Conservation (phyloP, 2,329 filamentous ascomycete genomes). For the Aspergillus piperis region DNA sequence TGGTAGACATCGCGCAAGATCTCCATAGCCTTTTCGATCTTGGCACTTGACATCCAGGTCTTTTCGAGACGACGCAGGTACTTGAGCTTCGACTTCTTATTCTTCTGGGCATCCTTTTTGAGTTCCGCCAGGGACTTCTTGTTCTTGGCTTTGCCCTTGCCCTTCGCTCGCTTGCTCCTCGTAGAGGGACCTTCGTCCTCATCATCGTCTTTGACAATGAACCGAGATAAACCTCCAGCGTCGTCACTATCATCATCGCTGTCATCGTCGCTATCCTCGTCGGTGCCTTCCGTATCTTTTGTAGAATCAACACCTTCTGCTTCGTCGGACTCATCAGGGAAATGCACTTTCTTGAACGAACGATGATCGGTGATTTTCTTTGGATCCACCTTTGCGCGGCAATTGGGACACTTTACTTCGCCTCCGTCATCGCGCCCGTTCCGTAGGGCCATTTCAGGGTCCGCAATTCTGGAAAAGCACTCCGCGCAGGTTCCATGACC, state of each 20-base stretch:
- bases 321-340: constrained; percentile 53
- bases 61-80: constrained; percentile 71
- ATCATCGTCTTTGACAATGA: constrained; percentile 31
- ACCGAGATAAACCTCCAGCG: constrained; percentile 22
- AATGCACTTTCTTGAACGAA: constrained; percentile 72
- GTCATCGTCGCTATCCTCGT: constrained; percentile 43
- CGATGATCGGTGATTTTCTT: constrained; percentile 72
- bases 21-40: constrained; percentile 69
- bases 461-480: constrained; percentile 70
- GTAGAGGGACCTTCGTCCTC: constrained; percentile 32
- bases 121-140: constrained; percentile 40
- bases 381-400: constrained; percentile 66
- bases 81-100: constrained; percentile 63
- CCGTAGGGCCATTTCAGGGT: constrained; percentile 59
- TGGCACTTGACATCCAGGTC: constrained; percentile 72
- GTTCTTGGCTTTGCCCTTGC: constrained; percentile 48
- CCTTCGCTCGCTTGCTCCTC: constrained; percentile 43
- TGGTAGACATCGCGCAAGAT: constrained; percentile 57
- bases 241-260: constrained; percentile 32
- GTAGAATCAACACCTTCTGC: constrained; percentile 21
- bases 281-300: constrained; percentile 15
- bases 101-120: constrained; percentile 58
- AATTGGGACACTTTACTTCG: constrained; percentile 71
- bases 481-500: constrained; percentile 78
- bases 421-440: constrained; percentile 59